Conservation (phyloP, 352 stramenopile genomes). For the Paralagenidium karlingii region DNA sequence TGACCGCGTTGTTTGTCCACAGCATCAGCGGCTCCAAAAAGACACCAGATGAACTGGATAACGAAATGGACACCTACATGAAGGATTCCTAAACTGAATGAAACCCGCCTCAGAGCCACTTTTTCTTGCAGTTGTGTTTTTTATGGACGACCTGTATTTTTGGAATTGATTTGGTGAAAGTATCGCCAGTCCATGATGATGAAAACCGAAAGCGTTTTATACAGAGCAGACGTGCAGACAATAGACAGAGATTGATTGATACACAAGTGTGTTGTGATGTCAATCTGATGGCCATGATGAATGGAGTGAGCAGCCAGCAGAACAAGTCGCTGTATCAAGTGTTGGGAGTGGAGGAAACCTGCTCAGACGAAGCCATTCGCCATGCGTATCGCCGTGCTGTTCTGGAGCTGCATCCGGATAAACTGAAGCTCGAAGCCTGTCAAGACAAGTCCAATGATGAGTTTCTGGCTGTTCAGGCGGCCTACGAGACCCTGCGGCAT, state of each 20-base stretch:
- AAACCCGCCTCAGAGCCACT: no score
- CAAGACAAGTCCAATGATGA: constrained; percentile 7
- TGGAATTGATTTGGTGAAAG: no score
- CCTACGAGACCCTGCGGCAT: constrained; percentile 54
- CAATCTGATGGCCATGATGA: no score
- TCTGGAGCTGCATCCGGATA: constrained; percentile 51
- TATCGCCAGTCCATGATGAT: no score
- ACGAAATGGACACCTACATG: constrained; percentile 84
- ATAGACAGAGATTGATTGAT: no score
- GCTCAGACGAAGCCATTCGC: constrained; percentile 43
- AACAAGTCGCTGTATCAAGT: constrained; percentile 45
- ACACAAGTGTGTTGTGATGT: no score
- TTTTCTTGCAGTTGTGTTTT: no score
- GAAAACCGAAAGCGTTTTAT: no score
- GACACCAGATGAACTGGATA: constrained; percentile 52
- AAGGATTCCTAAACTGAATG: no score
- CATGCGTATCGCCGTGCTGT: constrained; percentile 57
- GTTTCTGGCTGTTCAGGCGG: constrained; percentile 47
- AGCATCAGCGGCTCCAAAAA: constrained; percentile 20
- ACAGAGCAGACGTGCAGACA: no score
- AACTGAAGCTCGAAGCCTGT: not conserved
- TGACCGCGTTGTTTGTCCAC: constrained; percentile 1
- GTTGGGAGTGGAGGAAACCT: constrained; percentile 25
- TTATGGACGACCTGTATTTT: no score
- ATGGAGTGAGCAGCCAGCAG: no score